phyloP scores from a whole-genome alignment of 2,329 filamentous ascomycete genomes.

The Cordyceps cicadae region DNA sequence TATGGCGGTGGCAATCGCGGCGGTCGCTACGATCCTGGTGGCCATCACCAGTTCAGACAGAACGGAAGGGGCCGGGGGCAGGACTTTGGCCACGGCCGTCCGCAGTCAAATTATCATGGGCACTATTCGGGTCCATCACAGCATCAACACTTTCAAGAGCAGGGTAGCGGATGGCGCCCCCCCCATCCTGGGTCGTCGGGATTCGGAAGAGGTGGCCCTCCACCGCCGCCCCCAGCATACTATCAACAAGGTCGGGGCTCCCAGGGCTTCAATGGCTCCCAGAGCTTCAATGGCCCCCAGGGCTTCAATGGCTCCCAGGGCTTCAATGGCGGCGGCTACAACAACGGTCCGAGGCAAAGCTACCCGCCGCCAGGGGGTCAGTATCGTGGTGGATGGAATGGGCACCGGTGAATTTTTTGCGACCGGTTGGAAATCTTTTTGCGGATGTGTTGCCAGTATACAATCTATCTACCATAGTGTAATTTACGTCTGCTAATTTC shows the following conservation, averaged over 20 bases:
- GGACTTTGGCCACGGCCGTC: slow-evolving; percentile 1
- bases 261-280: neutral
- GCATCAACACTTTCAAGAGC: slow-evolving; percentile 19
- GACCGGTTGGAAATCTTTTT: neutral
- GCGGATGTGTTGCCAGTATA: neutral
- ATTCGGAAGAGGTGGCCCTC: slow-evolving; percentile 35
- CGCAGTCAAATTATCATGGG: slow-evolving; percentile 14
- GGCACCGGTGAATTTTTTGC: neutral
- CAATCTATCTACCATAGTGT: neutral
- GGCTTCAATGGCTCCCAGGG: neutral
- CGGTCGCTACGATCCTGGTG: slow-evolving; percentile 36
- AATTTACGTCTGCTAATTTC: neutral
- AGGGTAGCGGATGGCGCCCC: slow-evolving; percentile 28
- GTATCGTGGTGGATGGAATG: neutral
- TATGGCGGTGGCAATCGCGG: slow-evolving; percentile 37
- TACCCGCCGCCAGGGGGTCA: neutral
- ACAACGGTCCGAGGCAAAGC: neutral
- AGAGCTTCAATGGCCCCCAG: too few species aligned
- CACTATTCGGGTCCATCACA: slow-evolving; percentile 1
- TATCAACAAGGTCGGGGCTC: neutral
- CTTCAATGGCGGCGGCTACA: neutral
- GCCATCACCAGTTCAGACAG: slow-evolving; percentile 6
- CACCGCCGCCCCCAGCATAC: slow-evolving; percentile 33
- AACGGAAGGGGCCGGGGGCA: neutral
- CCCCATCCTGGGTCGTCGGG: slow-evolving; percentile 36